Conservation (phyloP, 495 filamentous ascomycete species). For the Lasiosphaeriaceae sp. region DNA sequence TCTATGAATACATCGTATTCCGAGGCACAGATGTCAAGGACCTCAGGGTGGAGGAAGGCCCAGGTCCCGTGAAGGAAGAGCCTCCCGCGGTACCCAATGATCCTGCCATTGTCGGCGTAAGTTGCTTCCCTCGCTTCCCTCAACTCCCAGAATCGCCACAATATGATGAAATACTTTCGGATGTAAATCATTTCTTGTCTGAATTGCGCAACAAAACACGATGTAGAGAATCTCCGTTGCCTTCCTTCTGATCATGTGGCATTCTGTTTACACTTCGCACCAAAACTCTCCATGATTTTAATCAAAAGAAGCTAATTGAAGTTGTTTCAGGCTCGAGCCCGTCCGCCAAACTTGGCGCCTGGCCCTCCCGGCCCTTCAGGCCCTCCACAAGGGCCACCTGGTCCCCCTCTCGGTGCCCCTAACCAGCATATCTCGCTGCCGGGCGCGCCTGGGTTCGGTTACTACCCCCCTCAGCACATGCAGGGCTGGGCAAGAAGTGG, state of each 20-base stretch:
- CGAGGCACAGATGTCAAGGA: conserved; percentile 98
- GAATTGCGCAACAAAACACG: conserved; percentile 75
- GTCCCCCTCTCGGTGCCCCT: conserved; percentile 13
- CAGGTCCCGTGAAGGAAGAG: conserved; percentile 61
- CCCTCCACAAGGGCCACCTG: conserved; percentile 12
- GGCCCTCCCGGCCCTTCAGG: conserved; percentile 23
- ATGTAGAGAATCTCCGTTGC: conserved; percentile 98
- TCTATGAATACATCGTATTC: conserved; percentile 99
- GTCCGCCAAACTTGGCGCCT: conserved; percentile 32
- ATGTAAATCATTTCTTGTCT: conserved; percentile 78
- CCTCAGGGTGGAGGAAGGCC: conserved; percentile 79
- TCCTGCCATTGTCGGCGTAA: conserved; percentile 95
- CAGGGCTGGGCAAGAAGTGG: conserved; percentile 47
- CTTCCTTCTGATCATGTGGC: conserved; percentile 84
- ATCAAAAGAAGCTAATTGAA: conserved; percentile 18
- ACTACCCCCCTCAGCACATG: conserved; percentile 49
- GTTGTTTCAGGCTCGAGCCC: conserved; percentile 37
- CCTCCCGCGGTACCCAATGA: conserved; percentile 84
- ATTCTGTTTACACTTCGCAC: neutral
- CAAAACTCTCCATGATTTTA: conserved; percentile 2
- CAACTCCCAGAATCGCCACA: conserved; percentile 4
- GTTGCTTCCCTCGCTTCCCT: conserved; percentile 35
- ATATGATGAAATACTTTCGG: conserved; percentile 79
- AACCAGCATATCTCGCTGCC: conserved; percentile 31
- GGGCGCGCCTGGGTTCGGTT: conserved; percentile 25